Evolutionary conservation across 768 basidiomycete species (phyloP), one percentile per base, ranked within the genome.

Genomic region (Suillus decipiens): DNA sequence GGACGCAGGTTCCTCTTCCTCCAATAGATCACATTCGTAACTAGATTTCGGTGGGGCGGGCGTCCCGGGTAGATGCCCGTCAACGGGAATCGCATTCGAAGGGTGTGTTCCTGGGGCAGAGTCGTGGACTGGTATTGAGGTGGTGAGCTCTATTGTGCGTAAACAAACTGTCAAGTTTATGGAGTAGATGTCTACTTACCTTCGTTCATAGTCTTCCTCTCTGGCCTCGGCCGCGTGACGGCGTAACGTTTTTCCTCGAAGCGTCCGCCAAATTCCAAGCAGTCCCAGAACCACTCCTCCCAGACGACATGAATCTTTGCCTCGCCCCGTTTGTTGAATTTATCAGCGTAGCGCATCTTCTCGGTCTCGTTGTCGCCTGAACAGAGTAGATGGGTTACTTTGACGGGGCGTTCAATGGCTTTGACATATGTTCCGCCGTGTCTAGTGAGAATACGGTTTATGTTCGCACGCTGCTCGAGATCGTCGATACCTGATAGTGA

Each of bases 241-340:
- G 82, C 77, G 70, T 93, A 92, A 34, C 70, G 77, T 8, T 74
- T 78, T 71, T 91, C 89, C 36, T 88, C 84, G 63, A 89, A 89
- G 61, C 86, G 77, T 37, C 89, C 87, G 63, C 87, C 86, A 70
- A 86, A 92, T 47, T 88, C 86, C 2, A 96, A 69, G 33, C 85
- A 96, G 70, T 97, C 95, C 93, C 93, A 96, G 62, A 97, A 90
- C 96, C 96, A 98, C 65, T 96, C 95, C 70, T 96, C 94, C 91
- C 95, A 96, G 1, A 97, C 86, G 2, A 96, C 78, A 57, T 84
- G 80, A 37, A 95, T 94, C 50, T 84, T 81, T 6, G 88, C 89
- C 73, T 93, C 92, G 39, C 86, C 84, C 24, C 81, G 79, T 19
- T 78, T 72, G 70, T 90, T 90, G 69, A 91, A 90, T 70, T 89